Conservation (phyloP, 1,139 yeast genomes). For the Yamadazyma atlantica region DNA sequence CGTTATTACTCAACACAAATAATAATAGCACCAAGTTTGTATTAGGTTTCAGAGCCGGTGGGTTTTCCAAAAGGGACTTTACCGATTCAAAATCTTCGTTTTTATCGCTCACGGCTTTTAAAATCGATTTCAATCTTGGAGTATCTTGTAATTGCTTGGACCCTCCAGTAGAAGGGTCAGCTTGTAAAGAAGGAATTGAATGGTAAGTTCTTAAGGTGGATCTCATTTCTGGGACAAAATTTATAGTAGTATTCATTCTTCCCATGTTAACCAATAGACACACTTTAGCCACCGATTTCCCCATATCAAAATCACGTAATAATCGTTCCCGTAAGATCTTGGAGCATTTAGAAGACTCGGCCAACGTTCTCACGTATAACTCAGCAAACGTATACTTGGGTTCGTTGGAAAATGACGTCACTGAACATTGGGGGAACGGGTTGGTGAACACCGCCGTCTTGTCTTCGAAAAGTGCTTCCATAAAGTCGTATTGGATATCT, state of each 20-base stretch:
- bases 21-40: conserved; percentile 67
- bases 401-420: conserved; percentile 37
- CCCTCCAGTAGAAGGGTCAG: conserved; percentile 50
- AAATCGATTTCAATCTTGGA: conserved; percentile 83
- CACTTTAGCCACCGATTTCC: conserved; percentile 75
- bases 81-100: conserved; percentile 42
- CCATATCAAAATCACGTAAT: conserved; percentile 59
- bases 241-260: conserved; percentile 90
- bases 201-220: conserved; percentile 90
- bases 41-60: conserved; percentile 43
- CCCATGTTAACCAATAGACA: conserved; percentile 90
- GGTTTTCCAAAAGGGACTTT: conserved; percentile 42
- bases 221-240: conserved; percentile 96
- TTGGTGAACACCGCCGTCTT: conserved; percentile 68
- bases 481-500: conserved; percentile 84
- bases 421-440: conserved; percentile 37
- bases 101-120: conserved; percentile 71
- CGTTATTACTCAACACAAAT: conserved; percentile 69
- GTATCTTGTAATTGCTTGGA: conserved; percentile 90
- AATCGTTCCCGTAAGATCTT: conserved; percentile 78
- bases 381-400: conserved; percentile 77
- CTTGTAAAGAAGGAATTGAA: conserved; percentile 87
- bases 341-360: conserved; percentile 82
- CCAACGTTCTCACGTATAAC: conserved; percentile 76
- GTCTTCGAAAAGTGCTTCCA: conserved; percentile 64